These are phyloP conservation scores for Cyclocybe cylindracea DNA, from an alignment of 768 basidiomycete species.

Conservation along the genomic window DNA sequence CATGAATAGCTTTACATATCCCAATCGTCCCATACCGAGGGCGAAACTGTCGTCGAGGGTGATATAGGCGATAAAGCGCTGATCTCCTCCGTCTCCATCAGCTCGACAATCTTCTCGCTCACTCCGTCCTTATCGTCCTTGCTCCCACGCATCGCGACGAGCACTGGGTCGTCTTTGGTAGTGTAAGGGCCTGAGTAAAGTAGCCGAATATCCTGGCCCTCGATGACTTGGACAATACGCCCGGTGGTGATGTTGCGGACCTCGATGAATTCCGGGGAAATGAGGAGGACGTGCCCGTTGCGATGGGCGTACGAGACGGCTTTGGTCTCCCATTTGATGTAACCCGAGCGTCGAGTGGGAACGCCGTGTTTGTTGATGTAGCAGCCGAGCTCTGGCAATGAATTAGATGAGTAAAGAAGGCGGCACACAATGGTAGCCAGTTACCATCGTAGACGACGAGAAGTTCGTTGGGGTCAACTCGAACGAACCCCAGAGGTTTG, in stretches of 20 bases:
- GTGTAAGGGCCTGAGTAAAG: constrained; percentile 45
- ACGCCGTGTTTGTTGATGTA: constrained; percentile 73
- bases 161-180: constrained; percentile 46
- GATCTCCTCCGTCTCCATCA: constrained; percentile 69
- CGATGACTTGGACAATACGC: constrained; percentile 80
- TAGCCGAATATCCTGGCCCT: constrained; percentile 68
- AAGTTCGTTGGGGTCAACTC: constrained; percentile 53
- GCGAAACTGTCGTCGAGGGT: constrained; percentile 14
- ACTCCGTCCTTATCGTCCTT: constrained; percentile 57
- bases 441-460: constrained; percentile 76
- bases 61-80: constrained; percentile 33
- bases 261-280: constrained; percentile 77
- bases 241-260: constrained; percentile 66
- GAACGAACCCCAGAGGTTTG: constrained; percentile 69
- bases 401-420: not conserved
- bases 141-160: constrained; percentile 65
- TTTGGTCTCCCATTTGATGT: constrained; percentile 78
- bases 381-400: constrained; percentile 64
- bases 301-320: constrained; percentile 64
- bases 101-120: constrained; percentile 66
- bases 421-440: not conserved
- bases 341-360: constrained; percentile 60
- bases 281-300: constrained; percentile 65
- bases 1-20: constrained; percentile 47
- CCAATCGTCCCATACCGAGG: constrained; percentile 72